Evolutionary conservation across 331 rosid genomes (phyloP), one percentile per base, ranked within the genome.

Genomic region (Cydonia oblonga): DNA sequence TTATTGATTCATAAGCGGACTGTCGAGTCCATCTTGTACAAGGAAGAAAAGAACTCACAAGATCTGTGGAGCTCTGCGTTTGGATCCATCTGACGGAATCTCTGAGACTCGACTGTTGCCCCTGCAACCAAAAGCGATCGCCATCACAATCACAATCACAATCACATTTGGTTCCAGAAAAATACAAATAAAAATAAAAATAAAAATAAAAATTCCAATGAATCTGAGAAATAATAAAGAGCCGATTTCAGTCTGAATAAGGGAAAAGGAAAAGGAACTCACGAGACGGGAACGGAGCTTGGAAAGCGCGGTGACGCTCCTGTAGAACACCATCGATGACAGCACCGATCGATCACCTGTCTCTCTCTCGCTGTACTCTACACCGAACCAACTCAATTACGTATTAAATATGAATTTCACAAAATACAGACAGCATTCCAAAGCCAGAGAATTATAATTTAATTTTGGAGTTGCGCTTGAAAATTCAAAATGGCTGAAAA

Each of bases 41-140:
- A 49, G 54, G 32, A 19, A 29, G 52, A 12, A 14, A 16, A 7
- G 24, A 64, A 51, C 80, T 30, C 83, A 95, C 99, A 73, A 84
- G 83, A 87, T 88, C 86, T 42, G 79, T 68, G 76, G 91, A 80
- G 82, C 64, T 85, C 78, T 80, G 96, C 32, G 83, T 81, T 78
- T 95, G 99, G 56, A 95, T 83, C 93, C 90, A 89, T 91, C 99
- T 84, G 64, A 91, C 93, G 29, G 96, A 88, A 74, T 84, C 80
- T 14, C 86, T 81, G 30, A 95, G 76, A 83, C 74, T 86, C 30
- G 96, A 66, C 81, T 87, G 92, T 67, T 91, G 96, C 35, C 90
- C 88, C 97, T 95, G 89, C 72, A 81, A 42, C 78, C 66, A n/a
- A n/a, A n/a, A n/a, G n/a, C n/a, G n/a, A n/a, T n/a, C n/a, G n/a